A percentile compares a stretch with the other conserved stretches of the same genome.
These are phyloP conservation scores for Amphichorda felina DNA, from an alignment of 2,329 filamentous ascomycete species.

Conservation along the genomic window DNA sequence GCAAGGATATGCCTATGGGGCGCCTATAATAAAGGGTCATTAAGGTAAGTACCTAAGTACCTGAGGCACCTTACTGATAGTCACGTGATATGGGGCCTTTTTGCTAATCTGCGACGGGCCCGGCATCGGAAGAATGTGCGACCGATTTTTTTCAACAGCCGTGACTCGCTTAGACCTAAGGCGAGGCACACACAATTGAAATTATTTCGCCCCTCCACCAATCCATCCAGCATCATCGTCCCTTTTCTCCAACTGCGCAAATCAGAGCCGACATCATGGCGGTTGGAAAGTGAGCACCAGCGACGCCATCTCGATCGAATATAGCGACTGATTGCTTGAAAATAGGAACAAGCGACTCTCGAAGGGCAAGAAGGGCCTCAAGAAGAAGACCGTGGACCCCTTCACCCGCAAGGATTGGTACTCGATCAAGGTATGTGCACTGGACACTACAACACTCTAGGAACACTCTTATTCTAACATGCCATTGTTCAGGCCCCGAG, in stretches of 20 bases:
- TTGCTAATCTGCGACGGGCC: background rate
- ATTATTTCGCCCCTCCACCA: slow-evolving; percentile 28
- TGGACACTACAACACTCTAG: background rate
- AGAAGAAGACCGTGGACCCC: slow-evolving; percentile 98
- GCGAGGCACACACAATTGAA: slow-evolving; percentile 26
- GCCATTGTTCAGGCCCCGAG: slow-evolving; percentile 59
- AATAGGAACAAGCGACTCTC: slow-evolving; percentile 98
- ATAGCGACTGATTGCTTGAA: slow-evolving; percentile 1
- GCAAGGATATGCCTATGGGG: too few relatives aligned
- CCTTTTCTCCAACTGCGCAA: slow-evolving; percentile 26
- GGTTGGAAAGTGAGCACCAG: slow-evolving; percentile 43
- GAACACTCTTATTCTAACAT: slow-evolving; percentile 5
- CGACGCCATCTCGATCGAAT: background rate
- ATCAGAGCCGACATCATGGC: slow-evolving; percentile 43
- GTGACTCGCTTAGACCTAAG: slow-evolving; percentile 25
- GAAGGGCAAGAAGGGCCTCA: slow-evolving; percentile 99
- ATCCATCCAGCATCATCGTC: slow-evolving; percentile 22
- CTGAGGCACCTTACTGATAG: background rate
- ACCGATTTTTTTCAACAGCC: slow-evolving; percentile 12
- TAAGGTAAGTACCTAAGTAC: too few relatives aligned
- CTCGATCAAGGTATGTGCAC: slow-evolving; percentile 68
- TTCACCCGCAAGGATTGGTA: slow-evolving; percentile 99
- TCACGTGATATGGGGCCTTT: slow-evolving; percentile 2
- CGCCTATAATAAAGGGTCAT: too few relatives aligned
- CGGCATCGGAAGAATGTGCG: slow-evolving; percentile 14